Evolutionary conservation across 768 basidiomycete species (phyloP), one percentile per base, ranked within the genome.

Genomic region (Rhodotorula babjevae): DNA sequence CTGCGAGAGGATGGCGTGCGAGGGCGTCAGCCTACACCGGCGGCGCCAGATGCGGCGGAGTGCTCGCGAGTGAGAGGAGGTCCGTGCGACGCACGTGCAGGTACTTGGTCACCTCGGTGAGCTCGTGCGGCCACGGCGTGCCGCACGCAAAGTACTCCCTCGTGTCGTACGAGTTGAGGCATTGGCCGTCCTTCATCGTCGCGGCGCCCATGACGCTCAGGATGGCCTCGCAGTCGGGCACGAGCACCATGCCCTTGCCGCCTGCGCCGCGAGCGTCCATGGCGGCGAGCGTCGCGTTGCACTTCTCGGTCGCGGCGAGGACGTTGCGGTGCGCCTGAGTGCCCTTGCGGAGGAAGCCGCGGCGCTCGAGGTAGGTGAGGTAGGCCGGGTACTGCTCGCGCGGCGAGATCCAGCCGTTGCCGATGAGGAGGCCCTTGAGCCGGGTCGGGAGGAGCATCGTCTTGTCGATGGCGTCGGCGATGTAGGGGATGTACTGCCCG

Each of bases 381-480:
- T 91, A 98, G 21, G 93, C 85, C 21, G 91, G 88, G 79, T 97
- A 99, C 82, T 99, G 96, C 64, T 85, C 84, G 42, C 86, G 85
- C 0, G 88, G 88, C 79, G 97, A 94, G 58, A 96, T 95, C 96
- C 96, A 99, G 5, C 94, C 95, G 80, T 98, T 98, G 29, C 96
- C 96, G 55, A 99, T 96, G 0, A 95, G 92, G 23, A 86, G 82
- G 2, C 96, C 96, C 47, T 77, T 75, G n/a, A 79, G 71, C 1
- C 55, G 71, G 1, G 77, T 71, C 0, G 63, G 31, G 25, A 79
- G 31, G 15, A 50, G 11, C 5, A 67, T 62, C 21, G 76, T 75
- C 44, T 36, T 46, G 19, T 72, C n/a, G 44, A 71, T 65, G 5
- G 72, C 78, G 83, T 76, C 78, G 89, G 92, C 92, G 78, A 93